These are phyloP conservation scores for Coemansia aciculifera DNA, from an alignment of 192 early-diverging fungal species.

Conservation along the genomic window DNA sequence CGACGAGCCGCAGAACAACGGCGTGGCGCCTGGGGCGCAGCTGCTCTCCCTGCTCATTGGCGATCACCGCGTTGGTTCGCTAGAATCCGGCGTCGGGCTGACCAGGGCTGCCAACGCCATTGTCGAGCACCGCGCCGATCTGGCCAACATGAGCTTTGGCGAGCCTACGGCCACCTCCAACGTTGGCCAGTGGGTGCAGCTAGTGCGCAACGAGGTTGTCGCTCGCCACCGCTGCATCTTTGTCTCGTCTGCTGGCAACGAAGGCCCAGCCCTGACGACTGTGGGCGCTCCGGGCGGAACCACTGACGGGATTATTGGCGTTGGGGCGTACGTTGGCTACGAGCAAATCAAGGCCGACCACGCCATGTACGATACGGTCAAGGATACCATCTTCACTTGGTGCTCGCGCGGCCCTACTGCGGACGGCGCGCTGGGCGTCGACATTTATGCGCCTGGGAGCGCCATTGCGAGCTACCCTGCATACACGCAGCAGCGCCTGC, in stretches of 20 bases:
- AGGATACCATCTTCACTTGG: conserved; percentile 86
- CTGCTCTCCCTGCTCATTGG: conserved; percentile 93
- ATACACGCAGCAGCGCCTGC: conserved; percentile 68
- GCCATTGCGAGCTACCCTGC: conserved; percentile 89
- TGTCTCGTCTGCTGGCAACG: conserved; percentile 88
- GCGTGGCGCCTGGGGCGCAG: conserved; percentile 94
- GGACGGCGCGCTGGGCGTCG: conserved; percentile 83
- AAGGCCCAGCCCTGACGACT: conserved; percentile 85
- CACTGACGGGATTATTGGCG: conserved; percentile 73
- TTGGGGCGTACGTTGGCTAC: conserved; percentile 87
- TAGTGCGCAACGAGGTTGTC: conserved; percentile 82
- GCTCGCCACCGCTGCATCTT: conserved; percentile 81
- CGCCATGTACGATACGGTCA: conserved; percentile 73
- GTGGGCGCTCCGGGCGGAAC: conserved; percentile 83
- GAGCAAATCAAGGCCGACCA: conserved; percentile 87
- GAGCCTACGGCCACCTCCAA: conserved; percentile 73
- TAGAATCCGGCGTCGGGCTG: conserved; percentile 84
- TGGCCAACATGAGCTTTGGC: conserved; percentile 89
- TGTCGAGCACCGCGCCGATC: conserved; percentile 63
- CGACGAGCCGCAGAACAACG: conserved; percentile 79
- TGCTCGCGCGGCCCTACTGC: conserved; percentile 80
- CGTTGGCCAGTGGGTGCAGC: conserved; percentile 77
- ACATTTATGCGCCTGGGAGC: conserved; percentile 85
- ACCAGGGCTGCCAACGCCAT: conserved; percentile 79
- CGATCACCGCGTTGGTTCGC: conserved; percentile 70